Base-by-base conservation (phyloP, 179 eudicot genomes). In the Camellia oleifera region DNA sequence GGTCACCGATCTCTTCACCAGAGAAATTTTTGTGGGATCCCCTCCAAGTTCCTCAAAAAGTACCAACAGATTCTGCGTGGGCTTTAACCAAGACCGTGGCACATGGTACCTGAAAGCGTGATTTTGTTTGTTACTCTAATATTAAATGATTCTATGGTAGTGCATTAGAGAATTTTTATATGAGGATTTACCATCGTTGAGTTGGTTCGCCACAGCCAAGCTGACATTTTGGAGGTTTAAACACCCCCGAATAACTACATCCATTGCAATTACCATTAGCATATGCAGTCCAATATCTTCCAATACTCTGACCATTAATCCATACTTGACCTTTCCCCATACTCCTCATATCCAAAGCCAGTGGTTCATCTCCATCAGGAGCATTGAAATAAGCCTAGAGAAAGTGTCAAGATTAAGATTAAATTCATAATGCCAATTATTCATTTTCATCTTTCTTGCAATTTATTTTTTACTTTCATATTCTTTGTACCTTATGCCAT, bases 261-360 rank as follows among this genome's bases (percentile, higher is more conserved):
- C 90, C 87, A n/a, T 82, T 81, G 86, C 99, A 96, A 78, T 83
- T 79, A 60, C 98, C 99, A 81, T 86, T 87, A 46, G 98, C 99
- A 78, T 80, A 89, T 14, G 88, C 89, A 20, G 93, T 92, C 99
- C 99, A 96, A 81, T 96, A 96, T 85, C 99, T 88, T 72, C 99
- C 99, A 7, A 97, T 88, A 83, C 95, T 90, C 79, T 89, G 90
- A 14, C 98, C 99, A 78, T 97, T 97, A 53, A 97, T 91, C 97
- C 97, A 94, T 64, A 93, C 89, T 85, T 94, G 90, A 85, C 99
- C 99, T 85, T 93, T 97, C 4, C 99, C 99, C 99, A 97, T 94
- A 82, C 97, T 94, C 54, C 82, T 68, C 97, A 97, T 91, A 86
- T 97, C 99, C 82, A 97, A 26, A 74, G 98, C 99, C 88, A 97